Evolutionary conservation across 106 monocot genomes (phyloP).

Genomic region (Xerophyta viscosa): DNA sequence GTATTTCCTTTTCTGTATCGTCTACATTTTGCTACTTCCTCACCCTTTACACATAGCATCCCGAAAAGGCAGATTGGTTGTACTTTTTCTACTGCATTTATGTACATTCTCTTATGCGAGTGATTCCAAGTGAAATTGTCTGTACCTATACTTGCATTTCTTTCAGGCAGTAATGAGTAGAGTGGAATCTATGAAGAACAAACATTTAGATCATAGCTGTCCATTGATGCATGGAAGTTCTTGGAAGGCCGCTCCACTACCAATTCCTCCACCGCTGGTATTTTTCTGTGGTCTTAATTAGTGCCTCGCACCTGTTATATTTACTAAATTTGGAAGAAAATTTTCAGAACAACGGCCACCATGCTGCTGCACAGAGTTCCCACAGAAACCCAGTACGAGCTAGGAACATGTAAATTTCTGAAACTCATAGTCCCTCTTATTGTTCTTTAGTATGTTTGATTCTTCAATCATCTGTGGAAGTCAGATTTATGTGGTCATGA

Average conservation of each 20-base stretch:
- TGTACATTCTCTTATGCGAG: too few species aligned
- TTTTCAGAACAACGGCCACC: slow-evolving; percentile 32
- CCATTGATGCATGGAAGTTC: background rate
- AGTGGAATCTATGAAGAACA: background rate
- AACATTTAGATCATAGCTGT: background rate
- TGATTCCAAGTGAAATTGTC: too few species aligned
- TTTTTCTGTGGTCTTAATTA: background rate
- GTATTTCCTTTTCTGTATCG: too few species aligned
- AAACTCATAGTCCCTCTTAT: too few species aligned
- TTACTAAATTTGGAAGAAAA: background rate
- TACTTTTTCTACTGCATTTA: too few species aligned
- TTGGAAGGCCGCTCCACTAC: background rate
- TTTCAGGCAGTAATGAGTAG: background rate
- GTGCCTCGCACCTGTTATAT: background rate
- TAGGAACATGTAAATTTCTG: slow-evolving; percentile 39
- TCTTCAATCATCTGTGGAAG: background rate
- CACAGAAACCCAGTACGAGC: slow-evolving; percentile 13
- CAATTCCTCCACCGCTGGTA: background rate
- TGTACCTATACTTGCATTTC: background rate
- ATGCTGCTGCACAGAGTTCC: slow-evolving; percentile 4
- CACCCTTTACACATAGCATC: too few species aligned
- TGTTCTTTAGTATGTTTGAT: background rate
- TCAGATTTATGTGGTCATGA: too few species aligned
- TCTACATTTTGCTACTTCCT: too few species aligned
- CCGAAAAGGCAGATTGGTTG: too few species aligned